These are phyloP conservation scores for Eucalyptus sideroxylon DNA, from an alignment of 345 rosid genomes.

Conservation along the genomic window DNA sequence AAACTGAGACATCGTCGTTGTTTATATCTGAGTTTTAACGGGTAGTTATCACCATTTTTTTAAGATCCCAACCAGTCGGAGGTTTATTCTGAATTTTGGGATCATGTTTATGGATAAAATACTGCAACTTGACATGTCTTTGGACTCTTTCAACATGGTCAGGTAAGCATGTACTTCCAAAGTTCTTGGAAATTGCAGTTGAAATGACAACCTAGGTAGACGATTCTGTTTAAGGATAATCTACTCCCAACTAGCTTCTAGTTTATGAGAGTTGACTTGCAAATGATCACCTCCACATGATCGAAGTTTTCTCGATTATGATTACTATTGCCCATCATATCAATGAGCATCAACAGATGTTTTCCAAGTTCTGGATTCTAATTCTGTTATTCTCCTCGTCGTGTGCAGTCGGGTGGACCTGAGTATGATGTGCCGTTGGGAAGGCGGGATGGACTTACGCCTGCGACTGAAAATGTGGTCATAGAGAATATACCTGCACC, in stretches of 20 bases:
- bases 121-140: not conserved
- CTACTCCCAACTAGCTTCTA: not conserved
- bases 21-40: not conserved
- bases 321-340: not conserved
- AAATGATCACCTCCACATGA: not conserved
- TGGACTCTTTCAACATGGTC: not conserved
- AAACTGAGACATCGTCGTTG: not conserved
- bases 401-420: constrained; percentile 68
- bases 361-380: not conserved
- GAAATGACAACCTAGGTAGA: not conserved
- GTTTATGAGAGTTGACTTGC: not conserved
- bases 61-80: not conserved
- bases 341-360: not conserved
- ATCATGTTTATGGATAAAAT: not conserved
- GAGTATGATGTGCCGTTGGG: constrained; percentile 61
- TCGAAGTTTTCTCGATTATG: not conserved
- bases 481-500: constrained; percentile 57
- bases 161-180: not conserved
- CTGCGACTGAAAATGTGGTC: constrained; percentile 34
- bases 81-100: not conserved
- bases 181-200: not conserved
- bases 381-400: not conserved
- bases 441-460: constrained; percentile 48
- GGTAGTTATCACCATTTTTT: not conserved
- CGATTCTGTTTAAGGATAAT: not conserved